Evolutionary conservation across 176 grass and related monocot species (phyloP), one percentile per base, ranked within the genome.

Genomic region (Canna indica): DNA sequence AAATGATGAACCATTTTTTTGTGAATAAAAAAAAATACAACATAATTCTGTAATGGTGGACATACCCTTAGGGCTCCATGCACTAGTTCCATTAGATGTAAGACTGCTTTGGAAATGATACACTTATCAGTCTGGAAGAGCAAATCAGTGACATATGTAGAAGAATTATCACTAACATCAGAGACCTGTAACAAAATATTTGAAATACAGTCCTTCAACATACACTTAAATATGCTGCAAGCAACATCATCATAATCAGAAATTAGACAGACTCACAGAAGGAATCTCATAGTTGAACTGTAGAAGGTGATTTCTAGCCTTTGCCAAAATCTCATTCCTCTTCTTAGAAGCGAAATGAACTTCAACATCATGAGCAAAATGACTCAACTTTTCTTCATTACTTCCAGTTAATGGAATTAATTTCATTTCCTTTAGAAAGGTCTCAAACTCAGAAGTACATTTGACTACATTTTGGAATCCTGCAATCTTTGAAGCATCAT

Each of bases 261-360:
- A 42, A 36, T 36, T 41, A 56, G 74, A 75, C 54, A 68, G 83
- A 87, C 93, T 92, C 77, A 97, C 93, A 41, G 71, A 74, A 75
- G 80, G 70, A 66, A 77, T 81, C 42, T 69, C 60, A 28, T 85
- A 92, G 79, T 88, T 81, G 87, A 83, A 97, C 24, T 83, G 76
- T 63, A 91, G 73, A 80, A 97, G 79, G 80, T 83, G 74, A 35
- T 78, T 57, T 83, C 89, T 92, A 81, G 89, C 86, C 69, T 84
- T 92, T 36, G 90, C 88, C 80, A 92, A 82, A 61, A 90, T 86
- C 65, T 97, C 93, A 66, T 80, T 92, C 77, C 81, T 92, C 75
- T 90, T 92, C 75, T 76, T 84, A n/a, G 85, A 78, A 90, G 93
- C 93, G 74, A 97, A 97, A 88, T 97, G 88, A 79, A 92, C 83